Conservation (phyloP, 768 basidiomycete genomes). For the Austroboletus eburneus region DNA sequence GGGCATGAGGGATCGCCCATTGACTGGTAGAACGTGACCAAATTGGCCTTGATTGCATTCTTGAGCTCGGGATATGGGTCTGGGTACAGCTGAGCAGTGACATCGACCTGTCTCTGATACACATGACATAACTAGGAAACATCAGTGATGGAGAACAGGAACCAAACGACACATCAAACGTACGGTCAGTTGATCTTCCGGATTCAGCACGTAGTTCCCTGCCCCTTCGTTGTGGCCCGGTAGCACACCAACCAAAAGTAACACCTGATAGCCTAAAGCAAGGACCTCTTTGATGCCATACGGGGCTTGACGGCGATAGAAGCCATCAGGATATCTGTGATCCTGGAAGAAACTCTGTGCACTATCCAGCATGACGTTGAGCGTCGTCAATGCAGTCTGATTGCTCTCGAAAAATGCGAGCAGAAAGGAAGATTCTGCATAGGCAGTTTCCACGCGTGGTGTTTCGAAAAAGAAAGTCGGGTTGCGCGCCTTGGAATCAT, state of each 20-base stretch:
- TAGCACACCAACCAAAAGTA: background rate
- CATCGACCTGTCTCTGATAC: constrained; percentile 20
- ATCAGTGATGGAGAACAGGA: background rate
- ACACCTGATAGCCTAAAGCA: background rate
- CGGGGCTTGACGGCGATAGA: constrained; percentile 16
- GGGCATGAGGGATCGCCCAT: constrained; percentile 9
- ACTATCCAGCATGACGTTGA: constrained; percentile 8
- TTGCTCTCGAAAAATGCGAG: constrained; percentile 24
- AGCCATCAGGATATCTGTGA: constrained; percentile 18
- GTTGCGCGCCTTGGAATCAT: constrained; percentile 25
- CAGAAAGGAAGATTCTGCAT: constrained; percentile 21
- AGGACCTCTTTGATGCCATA: constrained; percentile 6
- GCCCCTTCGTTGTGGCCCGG: constrained; percentile 19
- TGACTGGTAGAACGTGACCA: no score
- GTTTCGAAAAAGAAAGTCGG: constrained; percentile 20
- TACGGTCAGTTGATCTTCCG: constrained; percentile 13
- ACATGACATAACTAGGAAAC: constrained; percentile 11
- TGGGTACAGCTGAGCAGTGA: constrained; percentile 20
- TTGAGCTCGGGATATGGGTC: constrained; percentile 18
- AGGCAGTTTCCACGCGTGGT: constrained; percentile 17
- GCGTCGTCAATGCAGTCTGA: constrained; percentile 17
- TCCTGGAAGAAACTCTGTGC: constrained; percentile 19
- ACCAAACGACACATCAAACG: background rate
- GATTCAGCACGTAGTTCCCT: constrained; percentile 12
- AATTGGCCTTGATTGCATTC: constrained; percentile 20